Evolutionary conservation across 495 filamentous ascomycete genomes (phyloP).

Genomic region (Talaromyces wortmannii): DNA sequence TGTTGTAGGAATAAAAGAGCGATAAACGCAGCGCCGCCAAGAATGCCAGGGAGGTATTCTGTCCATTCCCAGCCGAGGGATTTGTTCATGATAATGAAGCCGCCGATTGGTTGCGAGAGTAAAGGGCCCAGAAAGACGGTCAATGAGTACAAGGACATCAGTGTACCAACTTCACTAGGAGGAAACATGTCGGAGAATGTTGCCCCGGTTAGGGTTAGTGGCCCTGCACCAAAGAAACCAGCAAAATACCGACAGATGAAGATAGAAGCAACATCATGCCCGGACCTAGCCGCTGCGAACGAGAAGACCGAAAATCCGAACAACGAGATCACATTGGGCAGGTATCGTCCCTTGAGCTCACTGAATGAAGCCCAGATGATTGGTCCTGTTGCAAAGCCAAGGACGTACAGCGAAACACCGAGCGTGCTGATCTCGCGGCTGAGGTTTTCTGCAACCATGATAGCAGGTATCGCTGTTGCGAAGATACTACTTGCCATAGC

Average conservation of each 20-base stretch:
- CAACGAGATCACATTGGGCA: conserved; percentile 12
- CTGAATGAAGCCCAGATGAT: conserved; percentile 14
- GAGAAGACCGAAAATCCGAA: conserved; percentile 41
- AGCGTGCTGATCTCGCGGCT: conserved; percentile 11
- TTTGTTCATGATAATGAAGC: conserved; percentile 16
- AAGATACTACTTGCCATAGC: conserved; percentile 15
- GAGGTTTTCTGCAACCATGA: conserved; percentile 9
- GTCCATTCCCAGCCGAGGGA: conserved; percentile 19
- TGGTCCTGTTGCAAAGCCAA: conserved; percentile 13
- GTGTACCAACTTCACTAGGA: conserved; percentile 24
- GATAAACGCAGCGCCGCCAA: conserved; percentile 11
- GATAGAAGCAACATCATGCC: conserved; percentile 35
- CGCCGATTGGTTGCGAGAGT: conserved; percentile 31
- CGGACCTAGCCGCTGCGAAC: conserved; percentile 42
- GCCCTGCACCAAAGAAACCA: conserved; percentile 33
- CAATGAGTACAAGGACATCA: conserved; percentile 32
- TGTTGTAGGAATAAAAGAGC: conserved; percentile 35
- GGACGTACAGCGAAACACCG: conserved; percentile 14
- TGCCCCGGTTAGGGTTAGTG: conserved; percentile 29
- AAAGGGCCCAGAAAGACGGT: conserved; percentile 35
- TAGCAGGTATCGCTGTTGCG: conserved; percentile 7
- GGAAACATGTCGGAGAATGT: conserved; percentile 35
- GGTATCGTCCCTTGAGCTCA: conserved; percentile 12
- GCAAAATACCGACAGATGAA: conserved; percentile 35
- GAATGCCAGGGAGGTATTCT: conserved; percentile 11